Evolutionary conservation across 192 early-diverging fungal species (phyloP), one percentile per base, ranked within the genome.

Genomic region (Linnemannia zychae): DNA sequence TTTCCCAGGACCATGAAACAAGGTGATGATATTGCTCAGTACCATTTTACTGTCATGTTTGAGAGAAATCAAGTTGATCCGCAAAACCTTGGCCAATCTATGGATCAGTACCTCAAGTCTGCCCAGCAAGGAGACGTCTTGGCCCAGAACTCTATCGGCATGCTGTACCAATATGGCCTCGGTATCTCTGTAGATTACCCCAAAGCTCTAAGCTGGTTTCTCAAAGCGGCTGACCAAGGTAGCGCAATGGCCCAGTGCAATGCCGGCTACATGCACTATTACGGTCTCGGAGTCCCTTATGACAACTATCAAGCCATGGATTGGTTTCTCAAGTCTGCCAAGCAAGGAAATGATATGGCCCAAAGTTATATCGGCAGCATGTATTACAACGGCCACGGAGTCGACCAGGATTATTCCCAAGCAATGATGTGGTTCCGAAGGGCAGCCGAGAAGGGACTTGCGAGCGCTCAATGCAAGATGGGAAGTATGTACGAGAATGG

Each of bases 171-270:
- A 0, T 24, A 60, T 6, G 57, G 57, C 7, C 11, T 28, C 22
- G 57, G 57, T 9, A 11, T 31, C 12, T 11, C 28, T 5, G 11
- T 28, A 12, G 57, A 60, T 13, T 60, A 60, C 24, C 0, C 57
- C 11, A n/a, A 60, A 11, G 57, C 57, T 12, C n/a, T 60, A 11
- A 24, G 24, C n/a, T 60, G 57, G 57, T 31, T 28, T 24, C 7
- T 60, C 57, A 60, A 28, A 12, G 67, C 67, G 2, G 67, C 67
- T 17, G 70, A 48, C 13, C n/a, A 46, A 71, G 70, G 70, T 48
- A n/a, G 13, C 44, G 2, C 20, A 6, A 11, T 1, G 13, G 70
- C 70, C 37, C 70, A 48, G 28, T 31, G 24, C 24, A 71, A 48
- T 40, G 20, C 48, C 20, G 70, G 22, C 24, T 11, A 5, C 36